phyloP scores from a whole-genome alignment of 2,329 filamentous ascomycete species.

The Paecilomyces fulvus region DNA sequence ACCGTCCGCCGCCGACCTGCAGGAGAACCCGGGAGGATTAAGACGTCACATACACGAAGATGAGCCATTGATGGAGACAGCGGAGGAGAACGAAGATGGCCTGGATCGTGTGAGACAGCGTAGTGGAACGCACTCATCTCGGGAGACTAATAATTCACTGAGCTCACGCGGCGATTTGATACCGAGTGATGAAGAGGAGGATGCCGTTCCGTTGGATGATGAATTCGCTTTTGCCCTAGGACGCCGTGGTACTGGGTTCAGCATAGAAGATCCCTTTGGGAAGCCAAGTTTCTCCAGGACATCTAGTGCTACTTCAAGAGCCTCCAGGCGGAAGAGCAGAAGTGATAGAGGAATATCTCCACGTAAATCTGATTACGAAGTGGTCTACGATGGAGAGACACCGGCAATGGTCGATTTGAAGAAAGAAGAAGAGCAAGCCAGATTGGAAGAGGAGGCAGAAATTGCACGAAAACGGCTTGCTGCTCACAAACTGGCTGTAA shows the following conservation, averaged over 20 bases:
- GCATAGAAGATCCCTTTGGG: constrained; percentile 62
- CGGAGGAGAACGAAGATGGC: constrained; percentile 38
- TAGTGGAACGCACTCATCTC: constrained; percentile 71
- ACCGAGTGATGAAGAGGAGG: constrained; percentile 85
- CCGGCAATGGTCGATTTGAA: constrained; percentile 48
- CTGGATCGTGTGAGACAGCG: constrained; percentile 41
- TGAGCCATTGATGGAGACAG: constrained; percentile 62
- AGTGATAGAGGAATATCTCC: constrained; percentile 20
- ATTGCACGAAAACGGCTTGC: constrained; percentile 46
- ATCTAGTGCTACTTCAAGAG: constrained; percentile 39
- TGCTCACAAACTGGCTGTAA: constrained; percentile 47
- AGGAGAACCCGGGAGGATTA: constrained; percentile 66
- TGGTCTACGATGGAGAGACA: constrained; percentile 24
- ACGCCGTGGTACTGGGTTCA: constrained; percentile 52
- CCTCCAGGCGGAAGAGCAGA: constrained; percentile 29
- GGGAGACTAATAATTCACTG: constrained; percentile 74
- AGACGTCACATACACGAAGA: constrained; percentile 46
- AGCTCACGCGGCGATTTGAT: constrained; percentile 86
- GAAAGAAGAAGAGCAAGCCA: constrained; percentile 48
- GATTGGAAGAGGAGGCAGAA: constrained; percentile 47
- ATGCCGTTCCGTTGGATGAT: constrained; percentile 85
- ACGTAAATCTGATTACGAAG: constrained; percentile 16
- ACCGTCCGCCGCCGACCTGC: constrained; percentile 81
- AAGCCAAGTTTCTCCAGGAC: constrained; percentile 39
- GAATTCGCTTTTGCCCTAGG: constrained; percentile 82